Percentiles rank a stretch among this genome's conserved stretches.
These are phyloP conservation scores for Solanum aculeatissimum DNA, from an alignment of 305 asterid genomes.

Conservation along the genomic window DNA sequence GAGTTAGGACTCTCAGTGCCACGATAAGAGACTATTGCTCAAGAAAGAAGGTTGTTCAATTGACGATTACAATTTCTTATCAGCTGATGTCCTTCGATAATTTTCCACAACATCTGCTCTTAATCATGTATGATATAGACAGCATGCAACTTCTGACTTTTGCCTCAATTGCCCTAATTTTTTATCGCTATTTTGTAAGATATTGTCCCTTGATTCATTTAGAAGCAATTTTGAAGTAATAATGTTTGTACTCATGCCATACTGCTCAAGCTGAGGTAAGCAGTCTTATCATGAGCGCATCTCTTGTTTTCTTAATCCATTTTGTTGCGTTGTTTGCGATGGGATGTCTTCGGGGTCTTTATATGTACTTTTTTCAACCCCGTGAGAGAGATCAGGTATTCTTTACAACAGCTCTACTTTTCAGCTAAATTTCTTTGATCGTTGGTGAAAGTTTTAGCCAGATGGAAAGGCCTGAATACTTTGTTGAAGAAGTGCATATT, in stretches of 20 bases:
- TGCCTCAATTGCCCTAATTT: neutral
- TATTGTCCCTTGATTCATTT: neutral
- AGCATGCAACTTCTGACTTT: neutral
- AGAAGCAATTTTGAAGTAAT: neutral
- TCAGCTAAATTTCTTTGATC: neutral
- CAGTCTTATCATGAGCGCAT: neutral
- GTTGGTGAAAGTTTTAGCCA: neutral
- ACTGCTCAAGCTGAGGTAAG: neutral
- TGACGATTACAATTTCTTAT: constrained; percentile 4
- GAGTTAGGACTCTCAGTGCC: constrained; percentile 72
- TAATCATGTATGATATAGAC: neutral
- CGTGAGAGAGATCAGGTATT: neutral
- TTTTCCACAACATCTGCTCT: neutral
- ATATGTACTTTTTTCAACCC: neutral
- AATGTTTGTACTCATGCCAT: neutral
- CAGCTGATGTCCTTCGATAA: neutral
- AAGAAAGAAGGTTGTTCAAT: constrained; percentile 20
- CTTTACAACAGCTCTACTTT: neutral
- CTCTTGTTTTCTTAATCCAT: neutral
- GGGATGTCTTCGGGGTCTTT: neutral
- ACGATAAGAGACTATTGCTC: constrained; percentile 40
- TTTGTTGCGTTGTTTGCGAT: neutral
- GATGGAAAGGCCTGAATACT: neutral
- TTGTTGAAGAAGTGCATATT: constrained; percentile 2
- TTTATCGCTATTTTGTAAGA: neutral